Conservation (phyloP, 2,329 filamentous ascomycete species). For the Aspergillus floridensis region DNA sequence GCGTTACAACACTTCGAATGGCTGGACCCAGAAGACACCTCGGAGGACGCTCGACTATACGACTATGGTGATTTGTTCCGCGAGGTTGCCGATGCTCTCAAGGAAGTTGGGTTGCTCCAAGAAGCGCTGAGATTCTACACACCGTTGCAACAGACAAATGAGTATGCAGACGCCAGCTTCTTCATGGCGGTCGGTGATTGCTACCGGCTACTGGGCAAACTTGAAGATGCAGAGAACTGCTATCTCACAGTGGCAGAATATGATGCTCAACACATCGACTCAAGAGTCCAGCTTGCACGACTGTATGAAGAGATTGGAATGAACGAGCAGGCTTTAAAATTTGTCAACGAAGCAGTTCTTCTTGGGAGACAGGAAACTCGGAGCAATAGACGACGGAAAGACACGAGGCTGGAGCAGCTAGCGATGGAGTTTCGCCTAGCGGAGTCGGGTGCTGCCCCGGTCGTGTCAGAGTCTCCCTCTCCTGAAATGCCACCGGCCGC, state of each 20-base stretch:
- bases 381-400: constrained; percentile 32
- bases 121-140: constrained; percentile 60
- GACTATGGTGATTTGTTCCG: constrained; percentile 78
- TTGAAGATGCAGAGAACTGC: constrained; percentile 70
- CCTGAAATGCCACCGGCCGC: constrained; percentile 7
- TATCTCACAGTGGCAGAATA: constrained; percentile 72
- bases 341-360: constrained; percentile 71
- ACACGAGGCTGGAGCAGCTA: constrained; percentile 41
- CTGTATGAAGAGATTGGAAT: constrained; percentile 76
- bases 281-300: constrained; percentile 74
- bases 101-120: constrained; percentile 49
- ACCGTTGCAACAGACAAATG: constrained; percentile 48
- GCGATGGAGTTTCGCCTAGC: constrained; percentile 37
- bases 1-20: constrained; percentile 69
- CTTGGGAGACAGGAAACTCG: constrained; percentile 50
- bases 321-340: constrained; percentile 72
- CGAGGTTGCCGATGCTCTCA: constrained; percentile 63
- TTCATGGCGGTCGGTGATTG: constrained; percentile 58
- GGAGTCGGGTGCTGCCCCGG: constrained; percentile 23
- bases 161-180: constrained; percentile 50
- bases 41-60: constrained; percentile 52
- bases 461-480: constrained; percentile 20
- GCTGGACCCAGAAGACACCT: constrained; percentile 63
- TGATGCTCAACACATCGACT: constrained; percentile 70
- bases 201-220: constrained; percentile 62